Conservation (phyloP, 495 filamentous ascomycete genomes). For the Physcia stellaris region DNA sequence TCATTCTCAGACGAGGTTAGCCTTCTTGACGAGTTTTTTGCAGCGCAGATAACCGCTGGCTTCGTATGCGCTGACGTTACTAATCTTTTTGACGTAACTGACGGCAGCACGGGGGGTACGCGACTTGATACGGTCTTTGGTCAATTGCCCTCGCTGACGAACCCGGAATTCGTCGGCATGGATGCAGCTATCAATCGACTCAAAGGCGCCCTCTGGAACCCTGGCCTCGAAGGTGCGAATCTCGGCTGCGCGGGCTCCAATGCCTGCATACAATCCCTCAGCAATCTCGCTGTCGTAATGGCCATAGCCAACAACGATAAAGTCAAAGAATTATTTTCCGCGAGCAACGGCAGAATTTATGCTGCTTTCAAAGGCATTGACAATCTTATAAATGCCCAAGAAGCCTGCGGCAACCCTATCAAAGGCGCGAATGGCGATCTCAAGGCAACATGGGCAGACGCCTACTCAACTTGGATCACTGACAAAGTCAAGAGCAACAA, state of each 20-base stretch:
- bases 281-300: constrained; percentile 3
- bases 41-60: constrained; percentile 1
- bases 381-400: not conserved
- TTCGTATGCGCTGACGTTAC: constrained; percentile 1
- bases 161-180: constrained; percentile 5
- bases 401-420: not conserved
- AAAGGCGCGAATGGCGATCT: not conserved
- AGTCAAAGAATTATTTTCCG: constrained; percentile 1
- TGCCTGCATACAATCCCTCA: constrained; percentile 1
- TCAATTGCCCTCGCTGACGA: not conserved
- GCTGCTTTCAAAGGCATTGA: constrained; percentile 4
- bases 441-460: constrained; percentile 1
- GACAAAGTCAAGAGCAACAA: constrained; percentile 1
- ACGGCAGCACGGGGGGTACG: constrained; percentile 1
- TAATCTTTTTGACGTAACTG: not conserved
- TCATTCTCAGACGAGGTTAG: constrained; percentile 4
- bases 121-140: constrained; percentile 2
- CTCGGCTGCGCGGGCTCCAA: not conserved
- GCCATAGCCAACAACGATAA: not conserved
- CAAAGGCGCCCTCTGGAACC: constrained; percentile 5
- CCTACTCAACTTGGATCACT: constrained; percentile 2
- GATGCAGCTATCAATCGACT: constrained; percentile 2
- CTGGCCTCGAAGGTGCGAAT: not conserved
- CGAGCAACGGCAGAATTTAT: constrained; percentile 1
- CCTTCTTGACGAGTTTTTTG: constrained; percentile 3